Base-by-base conservation (phyloP, 2,329 filamentous ascomycete genomes). In the Dothiorella sarmentorum region DNA sequence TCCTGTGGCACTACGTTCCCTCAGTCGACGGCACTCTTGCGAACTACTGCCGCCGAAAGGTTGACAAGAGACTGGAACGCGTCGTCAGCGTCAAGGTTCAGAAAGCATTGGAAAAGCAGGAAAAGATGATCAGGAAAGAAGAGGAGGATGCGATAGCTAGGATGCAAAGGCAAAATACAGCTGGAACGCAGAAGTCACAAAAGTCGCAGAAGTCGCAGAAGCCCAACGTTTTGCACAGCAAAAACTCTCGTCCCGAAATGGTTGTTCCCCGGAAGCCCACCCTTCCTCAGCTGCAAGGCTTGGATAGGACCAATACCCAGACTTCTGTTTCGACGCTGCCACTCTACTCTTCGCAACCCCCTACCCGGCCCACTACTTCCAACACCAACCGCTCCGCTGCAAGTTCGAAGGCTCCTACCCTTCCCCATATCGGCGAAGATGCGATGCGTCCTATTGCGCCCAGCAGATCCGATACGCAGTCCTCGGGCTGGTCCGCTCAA, bases 1-100 rank as follows among this genome's bases (percentile, higher is more conserved):
- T 96, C 73, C 81, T 99, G 5, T 96, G 89, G 83, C 89, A 94
- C 73, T 94, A 93, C 75, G 93, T 99, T 61, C 91, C 92, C 1
- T 82, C 83, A 33, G 80, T 85, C 10, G 91, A 97, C 68, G 90
- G 91, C 5, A 87, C 89, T 7, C 80, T 99, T 27, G 85, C 85
- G 4, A 86, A 86, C 24, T 99, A 96, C 76, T 97, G 94, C 71
- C 88, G 90, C 62, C 87, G 91, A 44, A 97, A 97, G 77, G 87
- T 96, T 71, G 95, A 96, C 75, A 87, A 85, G 67, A 82, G 91
- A 64, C 80, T 99, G 64, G 88, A 88, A 68, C 85, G 85, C 65
- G 94, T 97, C 64, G 92, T 97, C 3, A 85, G 86, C 57, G 83
- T 80, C 67, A 97, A 94, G 75, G 89, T 96, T 67, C 91, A 94